phyloP scores from a whole-genome alignment of 495 filamentous ascomycete species.

The Penicillium goetzii region DNA sequence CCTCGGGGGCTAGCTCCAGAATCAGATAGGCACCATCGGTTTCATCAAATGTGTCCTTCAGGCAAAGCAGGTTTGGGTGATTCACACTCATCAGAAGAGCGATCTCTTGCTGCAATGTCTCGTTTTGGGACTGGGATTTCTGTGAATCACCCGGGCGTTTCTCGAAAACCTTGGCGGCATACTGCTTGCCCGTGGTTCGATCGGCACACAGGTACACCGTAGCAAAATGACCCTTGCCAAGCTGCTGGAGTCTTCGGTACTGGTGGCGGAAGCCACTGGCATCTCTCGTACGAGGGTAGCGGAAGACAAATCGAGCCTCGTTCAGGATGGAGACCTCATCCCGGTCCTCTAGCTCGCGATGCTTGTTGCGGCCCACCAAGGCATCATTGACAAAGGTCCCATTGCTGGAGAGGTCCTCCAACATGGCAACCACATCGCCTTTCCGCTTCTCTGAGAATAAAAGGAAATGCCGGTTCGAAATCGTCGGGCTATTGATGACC shows the following conservation, averaged over 20 bases:
- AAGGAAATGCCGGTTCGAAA: constrained; percentile 95
- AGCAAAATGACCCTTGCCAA: constrained; percentile 97
- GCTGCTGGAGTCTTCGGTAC: constrained; percentile 79
- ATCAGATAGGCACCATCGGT: constrained; percentile 88
- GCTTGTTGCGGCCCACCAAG: constrained; percentile 87
- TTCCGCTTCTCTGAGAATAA: constrained; percentile 86
- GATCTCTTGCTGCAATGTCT: constrained; percentile 91
- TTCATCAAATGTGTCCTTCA: constrained; percentile 96
- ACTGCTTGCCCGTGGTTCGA: constrained; percentile 77
- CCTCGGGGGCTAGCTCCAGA: constrained; percentile 86
- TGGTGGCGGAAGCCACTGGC: constrained; percentile 82
- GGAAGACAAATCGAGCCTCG: constrained; percentile 83
- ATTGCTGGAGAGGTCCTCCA: constrained; percentile 95
- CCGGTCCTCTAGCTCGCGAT: constrained; percentile 81
- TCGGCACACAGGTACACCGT: constrained; percentile 92
- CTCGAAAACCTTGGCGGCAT: constrained; percentile 93
- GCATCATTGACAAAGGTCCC: constrained; percentile 95
- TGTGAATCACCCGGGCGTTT: constrained; percentile 79
- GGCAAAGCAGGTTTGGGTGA: constrained; percentile 91
- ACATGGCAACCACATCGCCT: constrained; percentile 74
- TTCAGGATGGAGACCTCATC: constrained; percentile 88
- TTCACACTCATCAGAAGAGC: constrained; percentile 94
- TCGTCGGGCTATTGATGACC: constrained; percentile 73
- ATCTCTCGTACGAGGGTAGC: constrained; percentile 77
- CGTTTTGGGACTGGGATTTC: constrained; percentile 65